phyloP scores from a whole-genome alignment of 2,329 filamentous ascomycete species.

The Ophiostoma novo-ulmi region DNA sequence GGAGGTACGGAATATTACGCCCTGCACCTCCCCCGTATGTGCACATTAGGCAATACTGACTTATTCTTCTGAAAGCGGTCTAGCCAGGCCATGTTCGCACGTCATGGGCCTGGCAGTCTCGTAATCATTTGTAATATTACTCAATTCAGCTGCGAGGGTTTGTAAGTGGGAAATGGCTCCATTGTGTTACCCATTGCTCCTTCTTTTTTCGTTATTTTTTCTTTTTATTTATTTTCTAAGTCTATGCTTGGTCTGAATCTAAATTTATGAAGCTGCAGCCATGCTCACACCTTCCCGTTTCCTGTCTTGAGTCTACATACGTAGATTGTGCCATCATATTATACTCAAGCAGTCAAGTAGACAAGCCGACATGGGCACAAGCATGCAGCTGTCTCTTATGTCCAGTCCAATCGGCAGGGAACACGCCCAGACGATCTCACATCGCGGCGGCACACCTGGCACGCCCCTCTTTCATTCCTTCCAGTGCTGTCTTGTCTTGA shows the following conservation, averaged over 20 bases:
- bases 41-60: conserved; percentile 9
- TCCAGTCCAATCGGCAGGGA: background rate
- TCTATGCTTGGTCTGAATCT: too few relatives aligned
- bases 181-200: background rate
- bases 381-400: background rate
- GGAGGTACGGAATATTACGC: too few relatives aligned
- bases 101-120: conserved; percentile 18
- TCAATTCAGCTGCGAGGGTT: background rate
- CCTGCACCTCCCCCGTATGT: background rate
- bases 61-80: background rate
- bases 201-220: background rate
- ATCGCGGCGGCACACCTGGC: background rate
- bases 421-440: background rate
- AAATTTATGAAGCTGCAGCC: background rate
- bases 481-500: background rate
- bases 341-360: background rate
- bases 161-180: background rate
- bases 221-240: background rate
- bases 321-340: background rate
- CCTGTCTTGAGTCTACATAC: background rate
- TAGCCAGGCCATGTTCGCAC: conserved; percentile 15
- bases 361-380: background rate
- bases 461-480: background rate
- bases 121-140: conserved; percentile 24
- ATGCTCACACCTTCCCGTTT: background rate